Evolutionary conservation across 371 early-diverging fungal species (phyloP).

Genomic region (Rhizopus delemar): DNA sequence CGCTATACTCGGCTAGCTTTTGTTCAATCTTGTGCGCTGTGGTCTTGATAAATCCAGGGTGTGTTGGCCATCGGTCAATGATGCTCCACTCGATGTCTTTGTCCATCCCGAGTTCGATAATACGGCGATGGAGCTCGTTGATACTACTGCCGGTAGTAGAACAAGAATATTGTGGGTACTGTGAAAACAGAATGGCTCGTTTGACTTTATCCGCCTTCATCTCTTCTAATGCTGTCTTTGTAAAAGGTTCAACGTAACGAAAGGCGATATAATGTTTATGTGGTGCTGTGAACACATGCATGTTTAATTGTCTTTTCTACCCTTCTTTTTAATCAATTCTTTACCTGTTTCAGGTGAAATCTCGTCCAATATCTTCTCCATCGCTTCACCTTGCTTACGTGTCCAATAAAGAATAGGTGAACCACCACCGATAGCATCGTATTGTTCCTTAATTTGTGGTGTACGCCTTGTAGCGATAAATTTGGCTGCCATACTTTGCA

Average conservation of each 20-base stretch:
- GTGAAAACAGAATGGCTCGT: slow-evolving; percentile 88
- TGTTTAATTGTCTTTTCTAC: background rate
- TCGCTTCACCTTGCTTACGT: slow-evolving; percentile 76
- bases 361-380: slow-evolving; percentile 77
- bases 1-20: slow-evolving; percentile 69
- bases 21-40: slow-evolving; percentile 76
- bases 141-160: slow-evolving; percentile 93
- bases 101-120: slow-evolving; percentile 64
- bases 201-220: slow-evolving; percentile 84
- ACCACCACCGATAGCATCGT: slow-evolving; percentile 92
- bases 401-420: slow-evolving; percentile 94
- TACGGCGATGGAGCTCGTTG: slow-evolving; percentile 80
- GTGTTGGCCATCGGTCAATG: slow-evolving; percentile 93
- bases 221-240: slow-evolving; percentile 67
- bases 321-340: background rate
- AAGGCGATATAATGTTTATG: slow-evolving; percentile 93
- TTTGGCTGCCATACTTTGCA: slow-evolving; percentile 74
- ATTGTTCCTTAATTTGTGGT: slow-evolving; percentile 87
- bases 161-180: slow-evolving; percentile 97
- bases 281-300: slow-evolving; percentile 59
- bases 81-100: slow-evolving; percentile 82
- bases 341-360: slow-evolving; percentile 79
- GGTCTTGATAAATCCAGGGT: slow-evolving; percentile 83
- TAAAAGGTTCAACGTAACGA: slow-evolving; percentile 87
- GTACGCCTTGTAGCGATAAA: slow-evolving; percentile 84